phyloP scores from a whole-genome alignment of 106 monocot species.

The Triglochin maritima region DNA sequence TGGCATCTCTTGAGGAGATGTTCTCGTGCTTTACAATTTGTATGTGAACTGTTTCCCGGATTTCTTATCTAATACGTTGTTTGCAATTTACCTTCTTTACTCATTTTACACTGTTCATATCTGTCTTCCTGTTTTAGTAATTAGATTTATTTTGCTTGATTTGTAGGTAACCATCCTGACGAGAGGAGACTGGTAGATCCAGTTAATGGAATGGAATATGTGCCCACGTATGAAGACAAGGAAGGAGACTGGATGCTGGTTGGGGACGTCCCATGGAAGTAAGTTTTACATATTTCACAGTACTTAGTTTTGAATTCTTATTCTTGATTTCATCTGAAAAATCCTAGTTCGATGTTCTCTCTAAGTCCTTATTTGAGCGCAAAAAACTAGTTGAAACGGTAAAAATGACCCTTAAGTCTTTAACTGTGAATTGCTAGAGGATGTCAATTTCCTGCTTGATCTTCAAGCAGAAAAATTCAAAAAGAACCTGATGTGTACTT shows the following conservation, averaged over 20 bases:
- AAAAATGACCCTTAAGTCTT: too few species aligned
- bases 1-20: constrained; percentile 62
- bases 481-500: too few species aligned
- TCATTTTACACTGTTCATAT: background rate
- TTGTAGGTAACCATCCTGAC: constrained; percentile 38
- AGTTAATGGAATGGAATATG: constrained; percentile 65
- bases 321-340: too few species aligned
- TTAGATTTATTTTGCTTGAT: background rate
- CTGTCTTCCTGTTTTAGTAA: background rate
- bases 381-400: too few species aligned
- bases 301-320: too few species aligned
- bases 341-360: background rate
- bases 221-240: constrained; percentile 88
- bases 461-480: too few species aligned
- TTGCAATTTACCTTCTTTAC: background rate
- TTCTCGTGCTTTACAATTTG: constrained; percentile 57
- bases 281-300: constrained; percentile 9
- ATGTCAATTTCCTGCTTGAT: too few species aligned
- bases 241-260: constrained; percentile 97
- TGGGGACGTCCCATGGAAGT: constrained; percentile 96
- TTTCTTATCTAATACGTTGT: too few species aligned
- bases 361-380: background rate
- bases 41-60: background rate
- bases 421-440: too few species aligned
- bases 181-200: constrained; percentile 84